Conservation (phyloP, 2,329 filamentous ascomycete genomes). For the Anthostomella pinea region DNA sequence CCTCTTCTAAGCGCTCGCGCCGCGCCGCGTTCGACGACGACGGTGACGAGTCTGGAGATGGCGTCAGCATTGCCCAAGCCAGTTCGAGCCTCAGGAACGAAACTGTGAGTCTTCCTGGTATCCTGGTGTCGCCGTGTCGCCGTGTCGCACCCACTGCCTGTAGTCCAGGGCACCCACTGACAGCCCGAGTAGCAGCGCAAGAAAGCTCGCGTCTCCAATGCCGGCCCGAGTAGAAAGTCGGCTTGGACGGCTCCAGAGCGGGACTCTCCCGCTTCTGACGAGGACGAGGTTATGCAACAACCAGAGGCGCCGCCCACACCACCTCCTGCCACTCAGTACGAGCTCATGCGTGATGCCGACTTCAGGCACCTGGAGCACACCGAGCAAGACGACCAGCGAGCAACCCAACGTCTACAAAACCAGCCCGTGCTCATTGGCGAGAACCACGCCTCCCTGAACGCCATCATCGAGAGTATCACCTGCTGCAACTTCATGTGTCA, state of each 20-base stretch:
- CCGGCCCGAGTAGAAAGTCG: constrained; percentile 14
- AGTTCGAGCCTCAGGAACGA: constrained; percentile 40
- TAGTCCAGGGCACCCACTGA: constrained; percentile 6
- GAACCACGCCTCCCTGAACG: constrained; percentile 76
- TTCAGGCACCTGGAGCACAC: constrained; percentile 56
- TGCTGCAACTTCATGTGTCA: constrained; percentile 98
- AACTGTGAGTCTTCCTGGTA: constrained; percentile 40
- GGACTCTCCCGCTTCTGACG: constrained; percentile 25
- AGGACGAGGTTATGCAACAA: constrained; percentile 29
- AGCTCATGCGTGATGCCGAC: constrained; percentile 56
- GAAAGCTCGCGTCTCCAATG: constrained; percentile 36
- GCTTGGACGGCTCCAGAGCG: constrained; percentile 19
- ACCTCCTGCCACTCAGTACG: constrained; percentile 58
- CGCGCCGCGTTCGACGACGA: constrained; percentile 33
- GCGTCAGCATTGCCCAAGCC: constrained; percentile 36
- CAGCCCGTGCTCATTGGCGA: constrained; percentile 51
- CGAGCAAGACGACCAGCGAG: constrained; percentile 59
- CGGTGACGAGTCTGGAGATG: constrained; percentile 32
- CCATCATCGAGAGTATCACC: constrained; percentile 82
- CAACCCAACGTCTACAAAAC: constrained; percentile 61
- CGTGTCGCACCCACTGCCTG: no score
- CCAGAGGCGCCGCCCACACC: constrained; percentile 25
- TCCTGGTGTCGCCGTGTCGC: no score
- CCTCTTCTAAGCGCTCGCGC: constrained; percentile 41
- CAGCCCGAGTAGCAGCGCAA: constrained; percentile 32